Conservation (phyloP, 306 rosid species). For the Rosa rugosa region DNA sequence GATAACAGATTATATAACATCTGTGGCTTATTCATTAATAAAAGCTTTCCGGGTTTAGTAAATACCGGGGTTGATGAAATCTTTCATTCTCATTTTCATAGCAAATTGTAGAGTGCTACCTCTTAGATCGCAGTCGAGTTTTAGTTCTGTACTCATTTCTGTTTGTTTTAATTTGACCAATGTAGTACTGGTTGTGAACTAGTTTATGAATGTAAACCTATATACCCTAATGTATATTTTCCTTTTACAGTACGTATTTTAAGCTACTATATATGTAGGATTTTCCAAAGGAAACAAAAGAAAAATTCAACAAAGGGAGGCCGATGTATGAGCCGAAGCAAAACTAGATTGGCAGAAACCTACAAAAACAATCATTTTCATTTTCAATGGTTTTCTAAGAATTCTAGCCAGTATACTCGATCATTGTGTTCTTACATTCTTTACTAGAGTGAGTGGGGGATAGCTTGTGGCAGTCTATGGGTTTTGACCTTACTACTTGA, state of each 20-base stretch:
- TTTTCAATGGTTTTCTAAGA: background rate
- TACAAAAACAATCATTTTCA: background rate
- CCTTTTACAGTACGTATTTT: background rate
- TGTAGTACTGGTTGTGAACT: background rate
- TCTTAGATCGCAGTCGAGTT: background rate
- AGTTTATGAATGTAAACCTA: background rate
- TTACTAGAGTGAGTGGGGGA: background rate
- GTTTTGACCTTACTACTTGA: slow-evolving; percentile 17
- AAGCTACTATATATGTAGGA: background rate
- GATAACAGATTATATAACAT: too few species aligned
- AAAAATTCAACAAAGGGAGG: too few species aligned
- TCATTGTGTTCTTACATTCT: background rate
- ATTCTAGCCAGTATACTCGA: background rate
- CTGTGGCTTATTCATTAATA: too few species aligned
- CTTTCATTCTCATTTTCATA: background rate
- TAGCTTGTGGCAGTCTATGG: slow-evolving; percentile 2
- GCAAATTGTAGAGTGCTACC: background rate
- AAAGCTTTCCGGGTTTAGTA: background rate
- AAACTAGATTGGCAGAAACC: background rate
- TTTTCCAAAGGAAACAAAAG: too few species aligned
- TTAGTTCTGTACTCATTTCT: background rate
- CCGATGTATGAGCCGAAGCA: background rate
- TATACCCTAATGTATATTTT: background rate
- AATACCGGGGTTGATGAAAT: background rate
- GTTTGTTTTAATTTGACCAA: background rate